A percentile compares a stretch with the other conserved stretches of the same genome.
phyloP scores from a whole-genome alignment of 2,329 filamentous ascomycete species.

The Paecilomyces dactylethromorphus region DNA sequence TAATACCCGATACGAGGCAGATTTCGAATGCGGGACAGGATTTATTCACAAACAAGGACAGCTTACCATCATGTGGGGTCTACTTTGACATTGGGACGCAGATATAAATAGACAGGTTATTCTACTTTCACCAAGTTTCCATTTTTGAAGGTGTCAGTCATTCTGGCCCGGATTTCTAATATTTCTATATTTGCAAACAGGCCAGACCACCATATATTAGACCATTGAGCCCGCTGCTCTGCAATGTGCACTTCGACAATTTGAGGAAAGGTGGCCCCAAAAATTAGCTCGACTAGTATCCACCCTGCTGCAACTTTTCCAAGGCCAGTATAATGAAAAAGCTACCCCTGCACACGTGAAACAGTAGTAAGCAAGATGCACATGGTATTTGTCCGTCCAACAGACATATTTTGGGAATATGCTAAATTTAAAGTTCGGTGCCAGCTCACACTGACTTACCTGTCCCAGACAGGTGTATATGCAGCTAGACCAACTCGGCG shows the following conservation, averaged over 20 bases:
- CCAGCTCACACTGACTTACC: neutral
- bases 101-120: neutral
- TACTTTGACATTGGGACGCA: neutral
- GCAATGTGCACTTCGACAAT: too few species aligned
- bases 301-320: too few species aligned
- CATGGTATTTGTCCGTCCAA: too few species aligned
- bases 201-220: neutral
- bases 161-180: neutral
- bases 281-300: too few species aligned
- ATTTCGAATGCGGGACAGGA: neutral
- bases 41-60: neutral
- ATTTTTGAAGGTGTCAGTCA: neutral
- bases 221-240: too few species aligned
- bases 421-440: neutral
- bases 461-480: neutral
- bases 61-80: neutral
- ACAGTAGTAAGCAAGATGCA: too few species aligned
- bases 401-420: neutral
- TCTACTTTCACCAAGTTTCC: neutral
- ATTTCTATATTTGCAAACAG: neutral
- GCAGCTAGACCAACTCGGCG: neutral
- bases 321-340: too few species aligned
- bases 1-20: neutral
- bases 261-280: too few species aligned
- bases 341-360: too few species aligned